Evolutionary conservation across 2,329 filamentous ascomycete genomes (phyloP), one percentile per base, ranked within the genome.

Genomic region (Grosmannia clavigera): DNA sequence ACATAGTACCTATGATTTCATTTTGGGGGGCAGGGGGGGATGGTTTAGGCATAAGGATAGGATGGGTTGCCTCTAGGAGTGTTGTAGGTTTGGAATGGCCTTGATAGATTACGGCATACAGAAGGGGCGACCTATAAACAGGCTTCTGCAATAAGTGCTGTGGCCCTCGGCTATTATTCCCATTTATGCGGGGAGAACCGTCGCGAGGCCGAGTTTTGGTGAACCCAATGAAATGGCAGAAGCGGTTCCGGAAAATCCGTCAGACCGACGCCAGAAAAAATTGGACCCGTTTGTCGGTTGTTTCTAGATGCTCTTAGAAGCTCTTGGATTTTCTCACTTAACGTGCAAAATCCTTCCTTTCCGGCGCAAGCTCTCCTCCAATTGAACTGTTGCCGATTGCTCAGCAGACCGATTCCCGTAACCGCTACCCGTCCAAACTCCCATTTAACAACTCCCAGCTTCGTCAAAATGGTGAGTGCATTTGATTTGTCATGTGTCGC

Each of bases 221-320:
- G 29, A 31, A 4, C 29, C 29, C 29, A 31, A 7, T 31, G 7
- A 3, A 29, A 52, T 25, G 9, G 40, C 19, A 38, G 25, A 12
- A 33, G 29, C 58, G 58, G 63, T 51, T 50, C 63, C 66, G 67
- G 65, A 65, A 65, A 67, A 66, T 62, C 56, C 60, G 46, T 55
- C 40, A 29, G n/a, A 50, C 65, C 66, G 65, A 62, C 58, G 55
- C 60, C 59, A 61, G 59, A 64, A 68, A 69, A 68, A 66, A 61
- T 62, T 64, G 61, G 63, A 59, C 27, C 57, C 38, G 7, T 33
- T 53, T n/a, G 33, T n/a, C 35, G 22, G 52, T 50, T 48, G 66
- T 65, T 70, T 70, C 69, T 71, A 71, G 69, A 71, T 68, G 68
- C 57, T 65, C 64, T 67, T 70, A 33, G 69, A 70, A 71, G 68